phyloP scores from a whole-genome alignment of 2,329 filamentous ascomycete species.

The Venturia aucupariae region DNA sequence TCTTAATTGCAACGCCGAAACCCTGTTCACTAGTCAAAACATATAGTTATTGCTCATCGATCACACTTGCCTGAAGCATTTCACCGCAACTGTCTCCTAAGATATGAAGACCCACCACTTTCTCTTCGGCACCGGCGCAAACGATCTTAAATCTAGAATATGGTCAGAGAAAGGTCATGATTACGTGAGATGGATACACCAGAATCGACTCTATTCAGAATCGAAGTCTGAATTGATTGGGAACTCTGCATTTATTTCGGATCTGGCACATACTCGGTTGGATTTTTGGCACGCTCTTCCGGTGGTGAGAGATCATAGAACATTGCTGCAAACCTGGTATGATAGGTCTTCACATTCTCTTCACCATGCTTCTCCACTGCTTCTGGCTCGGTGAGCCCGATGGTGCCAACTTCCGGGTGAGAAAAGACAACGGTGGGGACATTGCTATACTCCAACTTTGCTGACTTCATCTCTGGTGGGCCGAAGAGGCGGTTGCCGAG shows the following conservation, averaged over 20 bases:
- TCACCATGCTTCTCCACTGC: constrained; percentile 39
- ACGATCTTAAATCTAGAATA: constrained; percentile 34
- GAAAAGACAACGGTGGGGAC: constrained; percentile 45
- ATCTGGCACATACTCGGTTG: constrained; percentile 30
- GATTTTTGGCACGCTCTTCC: constrained; percentile 41
- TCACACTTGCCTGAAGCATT: constrained; percentile 42
- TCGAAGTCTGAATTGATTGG: neutral
- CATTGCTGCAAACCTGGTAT: constrained; percentile 41
- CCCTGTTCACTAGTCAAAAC: constrained; percentile 38
- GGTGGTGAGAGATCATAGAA: constrained; percentile 37
- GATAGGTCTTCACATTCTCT: constrained; percentile 42
- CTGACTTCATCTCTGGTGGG: constrained; percentile 32
- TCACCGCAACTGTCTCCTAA: constrained; percentile 43
- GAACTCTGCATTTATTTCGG: neutral
- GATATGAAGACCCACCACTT: constrained; percentile 42
- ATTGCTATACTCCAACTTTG: constrained; percentile 40
- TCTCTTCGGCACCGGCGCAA: constrained; percentile 39
- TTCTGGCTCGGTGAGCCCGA: constrained; percentile 41
- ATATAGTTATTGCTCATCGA: neutral
- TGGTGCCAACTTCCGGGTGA: constrained; percentile 41
- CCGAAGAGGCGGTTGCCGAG: constrained; percentile 43
- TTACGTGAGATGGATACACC: neutral
- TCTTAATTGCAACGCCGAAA: constrained; percentile 68
- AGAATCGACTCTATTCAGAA: neutral
- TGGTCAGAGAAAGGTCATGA: neutral